A percentile compares a stretch with the other conserved stretches of the same genome.
phyloP scores from a whole-genome alignment of 148 eudicot genomes.

The Vaccinium macrocarpon region DNA sequence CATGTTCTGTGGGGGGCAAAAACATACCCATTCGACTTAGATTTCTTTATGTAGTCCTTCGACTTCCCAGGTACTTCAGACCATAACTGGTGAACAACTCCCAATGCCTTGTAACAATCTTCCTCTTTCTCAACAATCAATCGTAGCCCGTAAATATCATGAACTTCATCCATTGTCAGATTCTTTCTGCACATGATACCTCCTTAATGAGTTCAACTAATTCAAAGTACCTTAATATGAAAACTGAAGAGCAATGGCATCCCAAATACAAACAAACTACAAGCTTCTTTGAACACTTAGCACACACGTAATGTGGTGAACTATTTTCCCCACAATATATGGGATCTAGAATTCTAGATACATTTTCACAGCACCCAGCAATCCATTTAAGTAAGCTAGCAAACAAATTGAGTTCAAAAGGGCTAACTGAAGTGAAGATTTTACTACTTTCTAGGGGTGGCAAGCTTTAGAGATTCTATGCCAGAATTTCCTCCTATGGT shows the following conservation, averaged over 20 bases:
- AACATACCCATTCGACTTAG: slow-evolving; percentile 87
- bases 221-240: neutral
- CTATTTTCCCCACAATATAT: neutral
- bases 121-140: slow-evolving; percentile 87
- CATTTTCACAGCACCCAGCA: neutral
- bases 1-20: neutral
- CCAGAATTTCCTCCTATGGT: too few species aligned
- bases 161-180: slow-evolving; percentile 75
- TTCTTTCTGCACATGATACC: slow-evolving; percentile 58
- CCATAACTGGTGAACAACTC: slow-evolving; percentile 77
- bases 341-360: neutral
- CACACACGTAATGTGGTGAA: neutral
- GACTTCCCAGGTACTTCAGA: slow-evolving; percentile 80
- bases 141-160: slow-evolving; percentile 88
- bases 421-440: neutral
- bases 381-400: neutral
- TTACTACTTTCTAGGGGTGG: too few species aligned
- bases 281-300: neutral
- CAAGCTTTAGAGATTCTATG: too few species aligned
- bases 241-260: neutral
- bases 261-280: neutral
- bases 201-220: neutral
- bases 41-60: slow-evolving; percentile 79
- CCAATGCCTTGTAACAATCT: slow-evolving; percentile 80
- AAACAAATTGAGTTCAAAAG: neutral